Evolutionary conservation across 2,329 filamentous ascomycete species (phyloP), one percentile per base, ranked within the genome.

Genomic region (Diaporthe caulivora): DNA sequence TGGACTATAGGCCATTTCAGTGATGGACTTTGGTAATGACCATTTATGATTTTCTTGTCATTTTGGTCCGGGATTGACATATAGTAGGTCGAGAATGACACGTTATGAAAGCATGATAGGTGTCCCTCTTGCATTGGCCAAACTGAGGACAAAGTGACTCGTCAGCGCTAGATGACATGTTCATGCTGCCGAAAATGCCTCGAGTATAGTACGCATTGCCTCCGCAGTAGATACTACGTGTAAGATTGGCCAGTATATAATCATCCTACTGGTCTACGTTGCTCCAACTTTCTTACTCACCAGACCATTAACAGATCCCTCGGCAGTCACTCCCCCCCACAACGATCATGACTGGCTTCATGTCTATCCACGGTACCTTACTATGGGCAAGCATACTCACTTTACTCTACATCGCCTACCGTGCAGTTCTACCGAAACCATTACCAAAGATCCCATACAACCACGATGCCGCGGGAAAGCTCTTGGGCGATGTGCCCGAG

Each of bases 401-500:
- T 6, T 5, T 47, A 24, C 17, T 72, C 7, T 72, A 72, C 21
- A 11, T 37, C 37, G 18, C 26, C 8, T 78, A 77, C 65, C 73
- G 76, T 21, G 70, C 72, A 10, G 73, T 80, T 9, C 77, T 87
- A 0, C 86, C 85, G 1, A 83, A 81, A 62, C 86, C 86, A 2
- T 80, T 88, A 5, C 78, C 84, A 3, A 83, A 83, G 7, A 87
- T 88, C 55, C 85, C 87, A 2, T 84, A 86, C 80, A 84, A 86
- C 74, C 76, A 74, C 17, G 76, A 79, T 24, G 80, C 85, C 0
- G 78, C 80, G 2, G 75, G 73, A 1, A 79, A 77, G 42, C 40
- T 87, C 0, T 77, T 87, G 17, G 86, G 86, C 8, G 86, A 88
- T 74, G 75, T 84, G 1, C 83, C 84, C 1, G 83, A 83, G 57